Evolutionary conservation across 225 moss, liverwort and hornwort species (phyloP).

Genomic region (Anthoceros angustus): DNA sequence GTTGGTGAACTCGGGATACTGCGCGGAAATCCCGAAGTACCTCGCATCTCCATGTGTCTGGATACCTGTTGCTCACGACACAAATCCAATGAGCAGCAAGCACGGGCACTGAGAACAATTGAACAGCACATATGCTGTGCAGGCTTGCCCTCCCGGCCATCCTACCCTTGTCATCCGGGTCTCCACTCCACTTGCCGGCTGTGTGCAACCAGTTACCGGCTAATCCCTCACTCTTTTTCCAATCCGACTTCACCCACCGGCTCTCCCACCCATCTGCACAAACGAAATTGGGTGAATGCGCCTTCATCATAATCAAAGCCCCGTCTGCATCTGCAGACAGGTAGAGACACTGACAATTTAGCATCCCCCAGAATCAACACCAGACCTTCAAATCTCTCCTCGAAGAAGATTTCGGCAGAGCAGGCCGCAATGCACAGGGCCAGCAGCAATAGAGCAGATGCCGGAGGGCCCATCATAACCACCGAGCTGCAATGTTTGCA

Average conservation of each 20-base stretch:
- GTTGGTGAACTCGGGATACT: slow-evolving; percentile 38
- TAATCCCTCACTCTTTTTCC: slow-evolving; percentile 64
- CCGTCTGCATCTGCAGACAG: background rate
- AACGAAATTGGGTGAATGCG: slow-evolving; percentile 1
- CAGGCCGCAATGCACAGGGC: background rate
- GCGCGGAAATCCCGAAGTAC: slow-evolving; percentile 38
- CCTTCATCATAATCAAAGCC: background rate
- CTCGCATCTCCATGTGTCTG: slow-evolving; percentile 41
- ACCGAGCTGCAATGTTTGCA: too few relatives aligned
- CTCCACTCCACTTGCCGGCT: slow-evolving; percentile 71
- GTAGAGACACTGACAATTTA: too few relatives aligned
- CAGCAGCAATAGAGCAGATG: background rate
- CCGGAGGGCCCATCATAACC: background rate
- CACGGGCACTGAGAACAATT: background rate
- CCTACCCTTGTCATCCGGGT: slow-evolving; percentile 58
- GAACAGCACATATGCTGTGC: background rate
- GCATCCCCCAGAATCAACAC: background rate
- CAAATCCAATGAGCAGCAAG: too few relatives aligned
- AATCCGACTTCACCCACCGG: slow-evolving; percentile 69
- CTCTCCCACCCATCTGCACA: slow-evolving; percentile 73
- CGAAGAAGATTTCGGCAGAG: background rate
- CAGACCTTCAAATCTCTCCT: background rate
- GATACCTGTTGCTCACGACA: slow-evolving; percentile 23
- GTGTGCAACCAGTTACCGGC: slow-evolving; percentile 69
- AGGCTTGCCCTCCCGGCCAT: background rate